phyloP scores from a whole-genome alignment of 2,329 filamentous ascomycete genomes.

The Phoma sp. region DNA sequence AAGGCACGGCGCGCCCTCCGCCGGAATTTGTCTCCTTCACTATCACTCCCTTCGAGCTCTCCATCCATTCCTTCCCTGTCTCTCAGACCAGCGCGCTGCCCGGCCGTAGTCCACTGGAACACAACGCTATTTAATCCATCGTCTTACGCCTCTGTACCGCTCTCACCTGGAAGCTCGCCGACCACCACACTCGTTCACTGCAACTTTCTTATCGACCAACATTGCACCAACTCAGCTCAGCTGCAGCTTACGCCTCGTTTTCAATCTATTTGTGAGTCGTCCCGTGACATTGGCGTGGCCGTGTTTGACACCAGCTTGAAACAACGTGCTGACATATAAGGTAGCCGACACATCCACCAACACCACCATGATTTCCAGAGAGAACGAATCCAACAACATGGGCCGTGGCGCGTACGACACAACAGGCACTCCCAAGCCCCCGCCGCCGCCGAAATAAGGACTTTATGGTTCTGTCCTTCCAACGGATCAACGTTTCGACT shows the following conservation, averaged over 20 bases:
- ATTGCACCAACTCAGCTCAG: conserved; percentile 32
- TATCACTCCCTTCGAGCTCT: conserved; percentile 35
- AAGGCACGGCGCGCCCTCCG: conserved; percentile 38
- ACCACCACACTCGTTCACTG: conserved; percentile 31
- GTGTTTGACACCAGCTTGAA: conserved; percentile 23
- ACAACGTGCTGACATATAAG: conserved; percentile 43
- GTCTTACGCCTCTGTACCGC: conserved; percentile 18
- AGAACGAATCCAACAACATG: conserved; percentile 55
- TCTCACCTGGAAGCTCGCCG: conserved; percentile 20
- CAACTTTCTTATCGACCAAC: conserved; percentile 14
- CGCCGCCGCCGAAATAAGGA: conserved; percentile 51
- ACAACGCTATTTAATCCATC: conserved; percentile 39
- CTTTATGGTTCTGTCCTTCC: background rate
- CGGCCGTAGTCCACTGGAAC: conserved; percentile 40
- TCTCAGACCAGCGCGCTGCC: conserved; percentile 32
- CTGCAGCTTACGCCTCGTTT: conserved; percentile 29
- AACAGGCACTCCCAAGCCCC: conserved; percentile 57
- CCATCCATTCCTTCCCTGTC: conserved; percentile 32
- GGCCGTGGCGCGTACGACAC: conserved; percentile 59
- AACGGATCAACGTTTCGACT: conserved; percentile 8
- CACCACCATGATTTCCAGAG: conserved; percentile 52
- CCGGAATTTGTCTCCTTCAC: conserved; percentile 31
- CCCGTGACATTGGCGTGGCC: conserved; percentile 16
- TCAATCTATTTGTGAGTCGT: conserved; percentile 30
- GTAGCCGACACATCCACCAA: conserved; percentile 30